Evolutionary conservation across 192 early-diverging fungal genomes (phyloP).

Genomic region (Coemansia sp.): DNA sequence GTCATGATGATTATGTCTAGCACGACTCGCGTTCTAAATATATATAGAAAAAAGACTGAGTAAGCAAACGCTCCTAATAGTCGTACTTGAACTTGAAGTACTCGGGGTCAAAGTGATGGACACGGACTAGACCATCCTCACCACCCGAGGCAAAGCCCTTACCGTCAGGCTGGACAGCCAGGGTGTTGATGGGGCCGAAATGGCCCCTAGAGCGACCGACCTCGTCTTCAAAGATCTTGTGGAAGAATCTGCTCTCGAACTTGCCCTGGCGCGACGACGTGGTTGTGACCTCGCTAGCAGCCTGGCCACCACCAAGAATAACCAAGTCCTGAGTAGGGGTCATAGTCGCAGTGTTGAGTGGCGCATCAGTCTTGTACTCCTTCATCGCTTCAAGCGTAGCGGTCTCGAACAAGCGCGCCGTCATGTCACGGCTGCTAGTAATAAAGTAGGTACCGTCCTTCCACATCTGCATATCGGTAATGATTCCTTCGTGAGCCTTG

Average conservation of each 20-base stretch:
- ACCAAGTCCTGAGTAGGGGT: constrained; percentile 87
- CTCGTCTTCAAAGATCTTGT: constrained; percentile 95
- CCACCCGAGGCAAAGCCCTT: constrained; percentile 93
- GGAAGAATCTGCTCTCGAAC: constrained; percentile 98
- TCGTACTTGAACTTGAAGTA: constrained; percentile 92
- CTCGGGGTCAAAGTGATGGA: constrained; percentile 95
- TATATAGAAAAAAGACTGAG: background rate
- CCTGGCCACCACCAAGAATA: constrained; percentile 96
- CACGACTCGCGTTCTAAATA: constrained; percentile 1
- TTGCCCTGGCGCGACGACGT: constrained; percentile 89
- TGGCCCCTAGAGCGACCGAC: constrained; percentile 97
- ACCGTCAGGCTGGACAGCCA: constrained; percentile 95
- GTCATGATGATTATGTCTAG: background rate
- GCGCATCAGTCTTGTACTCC: constrained; percentile 81
- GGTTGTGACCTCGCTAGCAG: constrained; percentile 95
- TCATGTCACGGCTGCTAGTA: constrained; percentile 94
- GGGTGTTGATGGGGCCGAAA: constrained; percentile 99
- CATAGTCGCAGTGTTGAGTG: constrained; percentile 90
- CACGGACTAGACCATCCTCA: constrained; percentile 97
- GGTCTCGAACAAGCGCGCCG: constrained; percentile 84
- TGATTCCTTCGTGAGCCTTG: constrained; percentile 63
- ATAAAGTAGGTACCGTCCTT: constrained; percentile 91
- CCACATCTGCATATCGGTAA: constrained; percentile 95
- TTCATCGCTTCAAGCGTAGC: constrained; percentile 83
- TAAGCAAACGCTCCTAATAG: constrained; percentile 26